phyloP scores from a whole-genome alignment of 228 moss, liverwort and hornwort species.

The Sphagnum magellanicum region DNA sequence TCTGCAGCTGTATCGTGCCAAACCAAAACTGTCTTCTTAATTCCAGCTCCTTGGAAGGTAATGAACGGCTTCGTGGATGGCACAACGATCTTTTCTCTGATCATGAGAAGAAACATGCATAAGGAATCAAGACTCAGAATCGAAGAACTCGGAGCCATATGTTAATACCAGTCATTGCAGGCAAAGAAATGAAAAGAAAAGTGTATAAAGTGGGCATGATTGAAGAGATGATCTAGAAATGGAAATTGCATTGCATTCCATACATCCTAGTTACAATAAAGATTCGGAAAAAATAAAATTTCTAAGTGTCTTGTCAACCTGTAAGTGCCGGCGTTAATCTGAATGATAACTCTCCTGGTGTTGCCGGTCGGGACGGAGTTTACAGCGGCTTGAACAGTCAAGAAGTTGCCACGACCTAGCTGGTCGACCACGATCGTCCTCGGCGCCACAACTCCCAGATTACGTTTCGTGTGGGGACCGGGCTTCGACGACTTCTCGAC shows the following conservation, averaged over 20 bases:
- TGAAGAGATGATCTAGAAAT: not conserved
- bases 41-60: slow-evolving; percentile 41
- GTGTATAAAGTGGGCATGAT: not conserved
- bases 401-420: slow-evolving; percentile 18
- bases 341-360: slow-evolving; percentile 11
- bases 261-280: not conserved
- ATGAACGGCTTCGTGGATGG: slow-evolving; percentile 15
- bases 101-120: not conserved
- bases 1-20: slow-evolving; percentile 32
- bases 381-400: slow-evolving; percentile 29
- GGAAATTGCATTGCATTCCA: not conserved
- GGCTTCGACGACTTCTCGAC: not conserved
- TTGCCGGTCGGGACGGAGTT: slow-evolving; percentile 15
- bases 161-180: not conserved
- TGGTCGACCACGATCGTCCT: slow-evolving; percentile 13
- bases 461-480: not conserved
- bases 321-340: slow-evolving; percentile 30
- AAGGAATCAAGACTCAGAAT: not conserved
- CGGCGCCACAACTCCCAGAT: not conserved
- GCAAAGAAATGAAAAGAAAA: not conserved
- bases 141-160: not conserved
- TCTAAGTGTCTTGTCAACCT: slow-evolving; percentile 4
- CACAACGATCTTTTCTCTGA: slow-evolving; percentile 34
- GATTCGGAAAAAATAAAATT: not conserved
- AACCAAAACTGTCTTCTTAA: slow-evolving; percentile 13